Percentiles rank a stretch among this genome's conserved stretches.
Evolutionary conservation across 1,284 basidiomycete genomes (phyloP).

Genomic region (Ceratobasidium sp.): DNA sequence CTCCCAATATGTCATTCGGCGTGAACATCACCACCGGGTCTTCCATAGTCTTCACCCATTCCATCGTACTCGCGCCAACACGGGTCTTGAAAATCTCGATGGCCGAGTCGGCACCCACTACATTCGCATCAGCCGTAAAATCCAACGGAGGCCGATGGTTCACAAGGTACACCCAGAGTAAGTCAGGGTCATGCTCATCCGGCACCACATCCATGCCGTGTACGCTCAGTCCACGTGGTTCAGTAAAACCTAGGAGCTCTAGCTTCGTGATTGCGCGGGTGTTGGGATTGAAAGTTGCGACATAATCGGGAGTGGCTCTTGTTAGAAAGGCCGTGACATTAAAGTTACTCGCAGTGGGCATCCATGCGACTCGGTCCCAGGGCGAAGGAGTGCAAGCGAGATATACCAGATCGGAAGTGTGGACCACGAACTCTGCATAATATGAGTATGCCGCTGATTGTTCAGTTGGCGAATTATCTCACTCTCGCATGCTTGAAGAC

Average conservation of each 20-base stretch:
- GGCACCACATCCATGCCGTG: conserved; percentile 80
- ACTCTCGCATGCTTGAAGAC: conserved; percentile 75
- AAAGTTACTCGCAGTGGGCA: conserved; percentile 16
- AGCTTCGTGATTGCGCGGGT: conserved; percentile 61
- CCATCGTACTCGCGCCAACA: conserved; percentile 59
- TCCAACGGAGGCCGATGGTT: conserved; percentile 68
- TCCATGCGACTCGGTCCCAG: conserved; percentile 12
- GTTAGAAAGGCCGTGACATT: conserved; percentile 3
- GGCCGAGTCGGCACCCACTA: conserved; percentile 73
- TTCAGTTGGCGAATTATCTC: conserved; percentile 45
- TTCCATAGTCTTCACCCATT: conserved; percentile 67
- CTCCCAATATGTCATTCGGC: conserved; percentile 76
- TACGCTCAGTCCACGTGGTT: conserved; percentile 62
- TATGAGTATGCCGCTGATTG: neutral
- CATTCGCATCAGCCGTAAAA: conserved; percentile 51
- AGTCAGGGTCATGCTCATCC: conserved; percentile 60
- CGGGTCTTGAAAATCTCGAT: conserved; percentile 75
- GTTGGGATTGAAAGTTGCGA: conserved; percentile 68
- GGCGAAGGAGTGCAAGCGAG: conserved; percentile 23
- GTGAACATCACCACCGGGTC: conserved; percentile 66
- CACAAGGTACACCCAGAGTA: conserved; percentile 71
- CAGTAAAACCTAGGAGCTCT: conserved; percentile 56
- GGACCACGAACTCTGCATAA: conserved; percentile 29
- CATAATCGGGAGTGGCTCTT: conserved; percentile 59
- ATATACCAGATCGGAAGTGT: conserved; percentile 25